Percentiles rank a stretch among this genome's conserved stretches.
phyloP scores from a whole-genome alignment of 805 yeast species.

The Candida morakotiae region DNA sequence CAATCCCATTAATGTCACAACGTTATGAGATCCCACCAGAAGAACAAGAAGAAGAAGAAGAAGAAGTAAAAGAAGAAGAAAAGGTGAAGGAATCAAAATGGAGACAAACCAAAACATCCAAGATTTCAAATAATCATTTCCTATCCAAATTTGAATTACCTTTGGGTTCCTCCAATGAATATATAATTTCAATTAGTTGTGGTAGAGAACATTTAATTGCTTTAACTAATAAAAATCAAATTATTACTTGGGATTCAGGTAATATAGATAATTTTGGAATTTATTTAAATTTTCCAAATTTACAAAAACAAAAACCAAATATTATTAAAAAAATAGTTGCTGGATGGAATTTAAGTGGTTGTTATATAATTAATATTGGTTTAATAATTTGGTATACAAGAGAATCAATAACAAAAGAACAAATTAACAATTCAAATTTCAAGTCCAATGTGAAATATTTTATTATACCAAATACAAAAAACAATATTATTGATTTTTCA shows the following conservation, averaged over 20 bases:
- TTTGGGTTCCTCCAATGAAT: conserved; percentile 7
- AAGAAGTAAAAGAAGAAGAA: too few species aligned
- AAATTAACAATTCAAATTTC: conserved; percentile 13
- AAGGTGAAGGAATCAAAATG: neutral
- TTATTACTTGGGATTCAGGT: conserved; percentile 65
- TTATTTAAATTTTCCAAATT: conserved; percentile 29
- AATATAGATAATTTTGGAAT: conserved; percentile 34
- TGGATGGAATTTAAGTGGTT: conserved; percentile 65
- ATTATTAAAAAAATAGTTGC: conserved; percentile 39
- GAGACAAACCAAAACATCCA: neutral
- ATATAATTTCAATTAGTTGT: conserved; percentile 48
- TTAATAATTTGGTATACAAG: conserved; percentile 54
- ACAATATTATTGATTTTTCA: conserved; percentile 47
- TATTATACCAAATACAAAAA: conserved; percentile 39
- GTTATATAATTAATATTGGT: conserved; percentile 47
- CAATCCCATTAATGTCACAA: conserved; percentile 5
- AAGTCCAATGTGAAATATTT: conserved; percentile 32
- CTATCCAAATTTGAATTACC: conserved; percentile 20
- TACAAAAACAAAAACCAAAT: too few species aligned
- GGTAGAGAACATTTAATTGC: conserved; percentile 68
- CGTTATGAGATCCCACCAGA: neutral
- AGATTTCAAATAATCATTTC: conserved; percentile 17
- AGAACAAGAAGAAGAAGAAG: too few species aligned
- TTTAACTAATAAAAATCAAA: conserved; percentile 41
- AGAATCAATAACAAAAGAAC: conserved; percentile 15